A percentile compares a stretch with the other conserved stretches of the same genome.
phyloP scores from a whole-genome alignment of 2,329 filamentous ascomycete genomes.

The Microcyclospora tardicrescens region DNA sequence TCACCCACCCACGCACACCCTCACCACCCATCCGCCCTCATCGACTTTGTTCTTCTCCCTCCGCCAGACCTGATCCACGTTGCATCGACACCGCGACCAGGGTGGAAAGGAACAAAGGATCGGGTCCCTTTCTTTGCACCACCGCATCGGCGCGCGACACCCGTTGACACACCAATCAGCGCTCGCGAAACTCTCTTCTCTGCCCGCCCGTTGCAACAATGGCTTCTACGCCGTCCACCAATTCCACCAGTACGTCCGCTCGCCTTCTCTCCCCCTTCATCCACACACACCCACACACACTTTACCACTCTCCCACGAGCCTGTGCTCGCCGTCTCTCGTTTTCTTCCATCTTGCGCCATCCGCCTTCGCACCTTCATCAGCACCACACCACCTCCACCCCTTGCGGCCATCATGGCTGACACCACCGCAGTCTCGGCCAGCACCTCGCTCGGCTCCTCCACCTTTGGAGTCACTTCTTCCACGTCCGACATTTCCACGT shows the following conservation, averaged over 20 bases:
- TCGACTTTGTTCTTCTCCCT: too few species aligned
- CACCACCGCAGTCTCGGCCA: neutral
- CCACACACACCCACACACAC: too few species aligned
- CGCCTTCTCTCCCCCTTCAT: neutral
- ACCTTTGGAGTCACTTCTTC: neutral
- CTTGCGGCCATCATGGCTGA: neutral
- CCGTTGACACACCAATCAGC: too few species aligned
- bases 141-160: too few species aligned
- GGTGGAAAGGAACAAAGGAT: too few species aligned
- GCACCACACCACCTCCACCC: neutral
- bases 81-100: too few species aligned
- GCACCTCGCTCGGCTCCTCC: slow-evolving; percentile 1
- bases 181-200: neutral
- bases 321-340: neutral
- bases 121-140: too few species aligned
- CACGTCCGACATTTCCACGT: neutral
- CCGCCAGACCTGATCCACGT: too few species aligned
- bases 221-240: neutral
- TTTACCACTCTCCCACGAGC: neutral
- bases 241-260: slow-evolving; percentile 3
- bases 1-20: too few species aligned
- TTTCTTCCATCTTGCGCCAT: neutral
- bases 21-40: too few species aligned
- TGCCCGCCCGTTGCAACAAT: neutral
- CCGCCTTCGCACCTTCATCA: neutral